Base-by-base conservation (phyloP, 2,329 filamentous ascomycete species). In the Diaporthe vexans region DNA sequence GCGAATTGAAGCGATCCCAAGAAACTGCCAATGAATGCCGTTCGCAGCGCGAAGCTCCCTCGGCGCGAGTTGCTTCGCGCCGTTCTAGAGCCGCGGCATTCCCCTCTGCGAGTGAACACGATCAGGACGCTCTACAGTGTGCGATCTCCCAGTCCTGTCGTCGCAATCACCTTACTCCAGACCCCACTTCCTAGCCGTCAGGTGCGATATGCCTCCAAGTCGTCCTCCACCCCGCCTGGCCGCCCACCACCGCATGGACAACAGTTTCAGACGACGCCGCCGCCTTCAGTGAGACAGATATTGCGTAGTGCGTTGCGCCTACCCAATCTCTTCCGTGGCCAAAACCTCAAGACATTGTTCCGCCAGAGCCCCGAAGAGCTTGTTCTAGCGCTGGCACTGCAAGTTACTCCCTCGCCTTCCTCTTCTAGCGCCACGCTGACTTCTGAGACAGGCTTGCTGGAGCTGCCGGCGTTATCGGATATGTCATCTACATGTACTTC, bases 401-500 rank as follows among this genome's bases (percentile, higher is more conserved):
- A 81, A 57, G 84, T 75, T 46, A 19, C 35, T 51, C 24, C 40
- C 33, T 61, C 35, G 17, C 48, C 29, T 80, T 11, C 81, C 80
- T 35, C 74, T 82, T 82, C 52, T 76, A 74, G 29, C 77, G 74
- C 24, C 75, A 79, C 11, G 67, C 81, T 84, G 67, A 83, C 76
- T 21, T 19, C 9, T 35, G 19, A n/a, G 58, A 58, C 70, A 87
- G 86, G 40, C 79, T 88, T 40, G 79, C 78, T 10, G 81, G 77
- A 17, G 76, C 81, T 15, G 77, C 80, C 24, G 81, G 79, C 57
- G 78, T 83, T n/a, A 76, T 81, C 11, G 79, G 79, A 35, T 87
- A 86, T 77, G 81, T 83, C 33, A 76, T 82, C 48, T 83, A 82
- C 75, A 81, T 86, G 65, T 91, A 90, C 82, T 87, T 89, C 76